phyloP scores from a whole-genome alignment of 1,284 basidiomycete species.

The Tylopilus sp. region DNA sequence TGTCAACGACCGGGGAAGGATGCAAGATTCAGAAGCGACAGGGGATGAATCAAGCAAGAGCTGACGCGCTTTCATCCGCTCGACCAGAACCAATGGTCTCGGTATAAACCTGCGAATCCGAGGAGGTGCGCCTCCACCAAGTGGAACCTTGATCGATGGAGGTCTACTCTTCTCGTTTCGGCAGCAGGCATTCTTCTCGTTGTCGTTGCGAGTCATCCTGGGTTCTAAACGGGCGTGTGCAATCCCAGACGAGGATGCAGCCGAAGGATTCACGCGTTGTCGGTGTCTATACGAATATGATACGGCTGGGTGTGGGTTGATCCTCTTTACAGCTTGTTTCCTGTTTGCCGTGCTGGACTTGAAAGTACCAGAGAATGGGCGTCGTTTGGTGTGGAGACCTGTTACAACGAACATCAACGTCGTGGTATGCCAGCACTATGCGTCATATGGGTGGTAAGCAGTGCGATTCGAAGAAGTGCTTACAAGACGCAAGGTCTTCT shows the following conservation, averaged over 20 bases:
- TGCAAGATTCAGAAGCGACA: not conserved
- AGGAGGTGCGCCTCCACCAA: slow-evolving; percentile 8
- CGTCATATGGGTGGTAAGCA: slow-evolving; percentile 16
- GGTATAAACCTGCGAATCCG: slow-evolving; percentile 23
- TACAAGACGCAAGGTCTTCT: slow-evolving; percentile 12
- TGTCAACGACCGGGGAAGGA: not conserved
- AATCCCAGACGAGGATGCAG: not conserved
- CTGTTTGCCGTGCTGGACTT: not conserved
- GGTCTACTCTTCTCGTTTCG: not conserved
- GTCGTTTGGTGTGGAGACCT: slow-evolving; percentile 28
- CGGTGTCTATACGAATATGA: not conserved
- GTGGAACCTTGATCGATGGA: not conserved
- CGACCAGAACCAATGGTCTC: slow-evolving; percentile 25
- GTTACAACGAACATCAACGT: slow-evolving; percentile 26
- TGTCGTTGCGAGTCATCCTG: slow-evolving; percentile 12
- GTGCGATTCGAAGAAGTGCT: slow-evolving; percentile 5
- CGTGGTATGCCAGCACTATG: slow-evolving; percentile 10
- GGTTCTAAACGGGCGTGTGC: not conserved
- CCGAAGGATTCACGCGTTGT: not conserved
- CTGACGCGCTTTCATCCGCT: slow-evolving; percentile 27
- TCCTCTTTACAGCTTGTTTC: not conserved
- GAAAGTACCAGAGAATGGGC: not conserved
- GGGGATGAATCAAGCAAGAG: not conserved
- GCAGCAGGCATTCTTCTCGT: not conserved
- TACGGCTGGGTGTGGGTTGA: not conserved